phyloP scores from a whole-genome alignment of 164 flowering plant genomes.

The Tinospora cordifolia region DNA sequence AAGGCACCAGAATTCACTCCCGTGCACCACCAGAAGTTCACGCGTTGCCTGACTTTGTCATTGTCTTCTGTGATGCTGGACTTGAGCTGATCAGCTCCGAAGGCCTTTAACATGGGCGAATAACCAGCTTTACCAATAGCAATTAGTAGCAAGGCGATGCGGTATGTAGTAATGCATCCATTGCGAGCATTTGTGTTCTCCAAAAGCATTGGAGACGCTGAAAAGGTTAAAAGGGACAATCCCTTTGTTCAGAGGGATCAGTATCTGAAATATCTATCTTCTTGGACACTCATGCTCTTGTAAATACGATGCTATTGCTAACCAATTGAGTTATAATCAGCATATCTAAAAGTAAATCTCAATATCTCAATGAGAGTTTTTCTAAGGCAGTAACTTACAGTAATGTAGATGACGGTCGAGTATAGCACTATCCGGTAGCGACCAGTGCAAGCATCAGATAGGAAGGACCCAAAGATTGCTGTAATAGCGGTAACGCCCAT shows the following conservation, averaged over 20 bases:
- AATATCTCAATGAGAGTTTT: not conserved
- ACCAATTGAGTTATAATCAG: too few relatives aligned
- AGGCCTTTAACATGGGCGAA: slow-evolving; percentile 8
- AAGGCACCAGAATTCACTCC: slow-evolving; percentile 13
- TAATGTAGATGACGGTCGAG: slow-evolving; percentile 10
- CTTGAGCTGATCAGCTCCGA: slow-evolving; percentile 16
- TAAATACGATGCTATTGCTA: not conserved
- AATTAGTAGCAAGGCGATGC: slow-evolving; percentile 15
- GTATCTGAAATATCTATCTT: not conserved
- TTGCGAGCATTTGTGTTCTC: not conserved
- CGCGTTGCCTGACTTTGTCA: not conserved
- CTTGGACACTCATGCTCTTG: not conserved
- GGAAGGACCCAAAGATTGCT: slow-evolving; percentile 12
- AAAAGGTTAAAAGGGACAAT: slow-evolving; percentile 16
- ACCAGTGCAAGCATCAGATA: slow-evolving; percentile 10
- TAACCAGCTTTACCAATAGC: slow-evolving; percentile 20
- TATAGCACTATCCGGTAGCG: slow-evolving; percentile 10
- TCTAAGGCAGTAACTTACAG: slow-evolving; percentile 7
- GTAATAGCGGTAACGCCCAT: slow-evolving; percentile 14
- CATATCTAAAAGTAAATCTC: too few relatives aligned
- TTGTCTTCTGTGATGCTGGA: slow-evolving; percentile 1
- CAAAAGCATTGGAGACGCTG: slow-evolving; percentile 9
- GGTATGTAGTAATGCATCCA: slow-evolving; percentile 1
- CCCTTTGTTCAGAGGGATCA: slow-evolving; percentile 13
- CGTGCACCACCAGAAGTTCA: slow-evolving; percentile 16